A percentile compares a stretch with the other conserved stretches of the same genome.
These are phyloP conservation scores for Hawksworthiomyces lignivorus DNA, from an alignment of 2,329 filamentous ascomycete species.

Conservation along the genomic window DNA sequence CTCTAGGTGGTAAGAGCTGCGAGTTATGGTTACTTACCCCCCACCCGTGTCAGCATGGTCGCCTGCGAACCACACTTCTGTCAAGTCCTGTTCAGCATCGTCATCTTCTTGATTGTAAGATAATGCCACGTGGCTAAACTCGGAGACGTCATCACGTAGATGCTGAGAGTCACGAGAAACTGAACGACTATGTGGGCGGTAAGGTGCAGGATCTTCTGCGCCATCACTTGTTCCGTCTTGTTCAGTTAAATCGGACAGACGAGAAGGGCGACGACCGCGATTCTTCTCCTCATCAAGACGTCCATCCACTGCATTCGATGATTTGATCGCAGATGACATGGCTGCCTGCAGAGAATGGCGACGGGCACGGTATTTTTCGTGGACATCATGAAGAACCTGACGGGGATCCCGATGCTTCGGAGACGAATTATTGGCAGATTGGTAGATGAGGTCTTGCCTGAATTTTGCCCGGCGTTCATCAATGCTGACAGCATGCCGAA, in stretches of 20 bases:
- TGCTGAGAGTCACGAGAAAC: slow-evolving; percentile 19
- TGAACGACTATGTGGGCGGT: slow-evolving; percentile 31
- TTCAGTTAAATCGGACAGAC: neutral
- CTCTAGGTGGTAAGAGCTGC: too few species aligned
- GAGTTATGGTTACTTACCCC: slow-evolving; percentile 29
- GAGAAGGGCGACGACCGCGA: slow-evolving; percentile 11
- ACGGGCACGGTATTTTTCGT: slow-evolving; percentile 29
- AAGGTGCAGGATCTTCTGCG: slow-evolving; percentile 29
- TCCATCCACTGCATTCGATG: too few species aligned
- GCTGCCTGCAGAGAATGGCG: slow-evolving; percentile 5
- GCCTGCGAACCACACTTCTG: slow-evolving; percentile 75
- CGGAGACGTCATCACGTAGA: slow-evolving; percentile 2
- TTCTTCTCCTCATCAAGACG: neutral
- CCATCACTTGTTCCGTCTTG: neutral
- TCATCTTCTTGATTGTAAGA: slow-evolving; percentile 34
- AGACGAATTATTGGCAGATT: slow-evolving; percentile 22
- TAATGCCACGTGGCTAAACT: slow-evolving; percentile 15
- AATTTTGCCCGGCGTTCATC: slow-evolving; percentile 67
- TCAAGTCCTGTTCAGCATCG: slow-evolving; percentile 58
- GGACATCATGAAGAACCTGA: slow-evolving; percentile 19
- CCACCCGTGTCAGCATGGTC: slow-evolving; percentile 74
- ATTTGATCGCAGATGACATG: slow-evolving; percentile 2
- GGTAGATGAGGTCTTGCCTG: slow-evolving; percentile 60
- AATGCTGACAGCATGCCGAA: slow-evolving; percentile 63
- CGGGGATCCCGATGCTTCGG: slow-evolving; percentile 17